Evolutionary conservation across 2,329 filamentous ascomycete species (phyloP).

Genomic region (Fusarium musae): DNA sequence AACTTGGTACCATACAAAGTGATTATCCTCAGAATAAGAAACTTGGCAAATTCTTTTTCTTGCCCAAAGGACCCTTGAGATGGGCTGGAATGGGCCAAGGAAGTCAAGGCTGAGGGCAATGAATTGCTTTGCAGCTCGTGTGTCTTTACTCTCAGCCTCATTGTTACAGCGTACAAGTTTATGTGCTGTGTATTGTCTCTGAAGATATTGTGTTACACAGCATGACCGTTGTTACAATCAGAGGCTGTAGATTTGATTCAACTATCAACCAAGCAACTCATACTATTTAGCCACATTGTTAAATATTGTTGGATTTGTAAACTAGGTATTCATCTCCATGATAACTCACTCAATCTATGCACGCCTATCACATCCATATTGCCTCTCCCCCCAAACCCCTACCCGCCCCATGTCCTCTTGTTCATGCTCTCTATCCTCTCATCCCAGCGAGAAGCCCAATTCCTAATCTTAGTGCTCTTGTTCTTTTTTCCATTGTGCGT

Average conservation of each 20-base stretch:
- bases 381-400: conserved; percentile 14
- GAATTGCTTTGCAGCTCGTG: background rate
- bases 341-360: conserved; percentile 16
- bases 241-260: background rate
- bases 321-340: conserved; percentile 1
- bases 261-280: background rate
- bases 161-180: conserved; percentile 10
- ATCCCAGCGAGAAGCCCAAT: conserved; percentile 29
- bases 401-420: conserved; percentile 24
- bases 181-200: conserved; percentile 4
- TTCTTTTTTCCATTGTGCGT: conserved; percentile 16
- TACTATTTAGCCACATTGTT: background rate
- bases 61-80: background rate
- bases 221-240: conserved; percentile 2
- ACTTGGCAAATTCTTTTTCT: background rate
- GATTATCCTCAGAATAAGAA: background rate
- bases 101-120: conserved; percentile 5
- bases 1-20: background rate
- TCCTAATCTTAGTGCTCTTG: conserved; percentile 38
- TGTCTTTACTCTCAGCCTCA: conserved; percentile 34
- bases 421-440: conserved; percentile 33
- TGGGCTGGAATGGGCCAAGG: conserved; percentile 17
- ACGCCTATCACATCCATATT: conserved; percentile 8
- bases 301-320: conserved; percentile 3
- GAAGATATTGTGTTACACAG: conserved; percentile 9